Evolutionary conservation across 176 grass and related monocot genomes (phyloP), one percentile per base, ranked within the genome.

Genomic region (Rhynchospora pubera): DNA sequence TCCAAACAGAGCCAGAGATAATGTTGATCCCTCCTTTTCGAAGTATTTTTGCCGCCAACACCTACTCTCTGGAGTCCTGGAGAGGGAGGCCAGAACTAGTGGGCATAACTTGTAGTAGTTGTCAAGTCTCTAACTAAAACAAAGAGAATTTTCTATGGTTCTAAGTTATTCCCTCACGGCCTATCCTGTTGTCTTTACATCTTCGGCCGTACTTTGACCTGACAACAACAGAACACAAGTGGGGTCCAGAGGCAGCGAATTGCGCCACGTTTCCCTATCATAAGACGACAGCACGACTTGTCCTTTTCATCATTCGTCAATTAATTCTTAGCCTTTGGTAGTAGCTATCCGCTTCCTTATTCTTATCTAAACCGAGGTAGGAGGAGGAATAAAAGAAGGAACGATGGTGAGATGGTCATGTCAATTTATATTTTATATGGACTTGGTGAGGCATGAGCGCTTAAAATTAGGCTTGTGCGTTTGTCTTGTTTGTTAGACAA

Each of bases 51-150:
- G 26, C 13, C 34, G 26, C 15, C 18, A 71, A 71, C 43, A 46
- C 18, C 67, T 47, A 71, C 67, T 11, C 24, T 65, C 48, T 45
- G 8, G 61, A 64, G 18, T 12, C 43, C 50, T 77, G 48, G 9
- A 56, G 14, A 56, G 24, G 50, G 50, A 77, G 72, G 72, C 72
- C 53, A 77, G 55, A 26, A 18, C 48, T 77, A 56, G 72, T 77
- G 50, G 72, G 72, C 30, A 77, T 77, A 77, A 77, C 72, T 77
- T 77, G 72, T 55, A 77, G 24, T 77, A 56, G 72, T 77, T 77
- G 48, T 77, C 72, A 77, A 77, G 72, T 77, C 72, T 56, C 47
- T 15, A 56, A 76, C 47, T 13, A 55, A 55, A 14, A 55, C 70
- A 14, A 55, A 28, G 0, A 14, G n/a, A 24, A 52, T 75, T 68